A percentile compares a stretch with the other conserved stretches of the same genome.
These are phyloP conservation scores for Leccinum sublutescens DNA, from an alignment of 768 basidiomycete genomes.

Conservation along the genomic window DNA sequence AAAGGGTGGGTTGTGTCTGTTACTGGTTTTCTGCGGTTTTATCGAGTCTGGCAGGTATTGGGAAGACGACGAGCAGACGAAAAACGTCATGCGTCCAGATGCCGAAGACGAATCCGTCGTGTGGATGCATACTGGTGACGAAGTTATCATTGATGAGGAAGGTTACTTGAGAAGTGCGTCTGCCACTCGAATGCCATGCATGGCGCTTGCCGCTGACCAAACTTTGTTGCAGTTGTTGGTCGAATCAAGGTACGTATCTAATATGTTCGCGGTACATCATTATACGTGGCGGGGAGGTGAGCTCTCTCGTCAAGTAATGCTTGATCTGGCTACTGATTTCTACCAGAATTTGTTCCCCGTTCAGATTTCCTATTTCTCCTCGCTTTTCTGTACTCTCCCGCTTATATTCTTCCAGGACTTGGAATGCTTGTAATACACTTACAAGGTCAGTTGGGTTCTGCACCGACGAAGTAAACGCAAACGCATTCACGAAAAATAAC, in stretches of 20 bases:
- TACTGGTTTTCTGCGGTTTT: background rate
- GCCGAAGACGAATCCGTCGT: slow-evolving; percentile 50
- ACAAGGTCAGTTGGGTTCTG: too few species aligned
- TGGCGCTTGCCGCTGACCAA: background rate
- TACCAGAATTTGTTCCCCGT: slow-evolving; percentile 79
- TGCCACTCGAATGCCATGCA: background rate
- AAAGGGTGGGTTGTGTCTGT: slow-evolving; percentile 52
- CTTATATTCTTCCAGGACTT: too few species aligned
- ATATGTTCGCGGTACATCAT: slow-evolving; percentile 43
- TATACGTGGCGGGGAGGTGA: slow-evolving; percentile 81
- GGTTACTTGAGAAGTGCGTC: slow-evolving; percentile 71
- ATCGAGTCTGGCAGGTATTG: slow-evolving; percentile 56
- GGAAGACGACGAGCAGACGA: slow-evolving; percentile 69
- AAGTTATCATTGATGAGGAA: slow-evolving; percentile 77
- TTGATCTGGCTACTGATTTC: background rate
- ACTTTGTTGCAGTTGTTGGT: slow-evolving; percentile 57
- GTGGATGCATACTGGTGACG: slow-evolving; percentile 87
- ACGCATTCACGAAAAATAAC: too few species aligned
- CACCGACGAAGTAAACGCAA: too few species aligned
- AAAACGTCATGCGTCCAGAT: slow-evolving; percentile 51
- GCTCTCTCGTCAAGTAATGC: slow-evolving; percentile 2
- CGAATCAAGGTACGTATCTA: slow-evolving; percentile 59
- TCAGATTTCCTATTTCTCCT: slow-evolving; percentile 44
- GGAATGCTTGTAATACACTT: too few species aligned
- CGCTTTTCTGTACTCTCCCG: too few species aligned